Conservation (phyloP, 192 early-diverging fungal genomes). For the Entophlyctis helioformis region DNA sequence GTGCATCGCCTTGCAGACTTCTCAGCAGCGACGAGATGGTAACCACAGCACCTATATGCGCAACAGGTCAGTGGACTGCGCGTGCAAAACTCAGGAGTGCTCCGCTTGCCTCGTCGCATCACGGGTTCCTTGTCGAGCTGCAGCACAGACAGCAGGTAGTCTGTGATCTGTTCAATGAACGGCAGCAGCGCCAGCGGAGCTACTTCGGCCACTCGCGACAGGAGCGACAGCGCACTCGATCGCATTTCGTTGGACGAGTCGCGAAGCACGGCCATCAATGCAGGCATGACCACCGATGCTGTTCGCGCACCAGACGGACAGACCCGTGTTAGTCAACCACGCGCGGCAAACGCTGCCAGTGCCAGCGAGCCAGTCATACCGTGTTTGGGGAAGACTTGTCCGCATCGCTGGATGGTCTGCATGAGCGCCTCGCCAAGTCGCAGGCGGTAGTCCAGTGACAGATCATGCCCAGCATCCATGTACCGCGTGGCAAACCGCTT, state of each 20-base stretch:
- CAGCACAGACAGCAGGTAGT: slow-evolving; percentile 58
- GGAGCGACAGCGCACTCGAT: slow-evolving; percentile 22
- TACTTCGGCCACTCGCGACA: slow-evolving; percentile 50
- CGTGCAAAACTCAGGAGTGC: not conserved
- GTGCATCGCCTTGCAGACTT: slow-evolving; percentile 45
- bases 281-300: slow-evolving; percentile 16
- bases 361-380: slow-evolving; percentile 31
- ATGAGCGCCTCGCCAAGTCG: slow-evolving; percentile 80
- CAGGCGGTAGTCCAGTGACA: slow-evolving; percentile 55
- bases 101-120: slow-evolving; percentile 45
- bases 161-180: slow-evolving; percentile 52
- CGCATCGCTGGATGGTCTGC: slow-evolving; percentile 74
- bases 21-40: slow-evolving; percentile 57
- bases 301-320: too few species aligned
- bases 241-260: slow-evolving; percentile 18
- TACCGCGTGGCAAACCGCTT: slow-evolving; percentile 60
- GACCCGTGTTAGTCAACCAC: too few species aligned
- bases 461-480: slow-evolving; percentile 18
- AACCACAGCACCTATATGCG: slow-evolving; percentile 47
- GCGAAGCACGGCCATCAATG: slow-evolving; percentile 21
- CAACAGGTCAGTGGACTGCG: not conserved
- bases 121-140: slow-evolving; percentile 46
- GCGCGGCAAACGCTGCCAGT: not conserved
- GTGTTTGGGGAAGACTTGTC: slow-evolving; percentile 67
- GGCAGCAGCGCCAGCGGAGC: slow-evolving; percentile 56